Evolutionary conservation across 73 alveolate genomes (phyloP).

Genomic region (Symbiodinium natans): DNA sequence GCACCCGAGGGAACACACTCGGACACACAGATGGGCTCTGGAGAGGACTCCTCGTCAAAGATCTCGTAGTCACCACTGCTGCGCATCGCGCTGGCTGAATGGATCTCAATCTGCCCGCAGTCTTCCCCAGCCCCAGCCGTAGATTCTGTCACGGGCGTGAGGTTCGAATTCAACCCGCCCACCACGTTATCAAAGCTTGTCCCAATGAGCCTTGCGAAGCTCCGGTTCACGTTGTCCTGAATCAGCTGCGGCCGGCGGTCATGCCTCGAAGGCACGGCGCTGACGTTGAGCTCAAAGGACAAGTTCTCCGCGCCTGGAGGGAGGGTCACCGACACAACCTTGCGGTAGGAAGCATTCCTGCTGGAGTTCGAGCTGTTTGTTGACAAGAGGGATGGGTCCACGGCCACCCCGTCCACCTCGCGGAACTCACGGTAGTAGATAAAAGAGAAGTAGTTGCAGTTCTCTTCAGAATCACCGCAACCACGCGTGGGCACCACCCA

Average conservation of each 20-base stretch:
- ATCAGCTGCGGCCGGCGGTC: slow-evolving; percentile 24
- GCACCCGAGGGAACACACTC: not conserved
- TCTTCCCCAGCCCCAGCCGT: slow-evolving; percentile 22
- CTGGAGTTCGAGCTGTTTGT: not conserved
- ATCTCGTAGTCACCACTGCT: slow-evolving; percentile 46
- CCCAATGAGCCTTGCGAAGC: not conserved
- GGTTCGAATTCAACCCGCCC: not conserved
- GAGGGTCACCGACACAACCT: slow-evolving; percentile 16
- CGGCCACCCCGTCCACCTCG: not conserved
- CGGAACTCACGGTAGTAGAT: slow-evolving; percentile 50
- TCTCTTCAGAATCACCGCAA: slow-evolving; percentile 22
- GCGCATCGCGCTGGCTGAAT: slow-evolving; percentile 25
- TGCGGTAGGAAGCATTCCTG: slow-evolving; percentile 40
- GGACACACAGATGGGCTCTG: slow-evolving; percentile 26
- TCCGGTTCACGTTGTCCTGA: not conserved
- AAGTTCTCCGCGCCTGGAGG: not conserved
- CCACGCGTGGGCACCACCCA: slow-evolving; percentile 44
- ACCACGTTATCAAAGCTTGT: not conserved
- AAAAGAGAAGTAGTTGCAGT: slow-evolving; percentile 44
- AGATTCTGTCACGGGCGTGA: not conserved
- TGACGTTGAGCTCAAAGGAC: slow-evolving; percentile 1
- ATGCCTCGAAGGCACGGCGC: slow-evolving; percentile 18
- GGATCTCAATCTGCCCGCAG: slow-evolving; percentile 25
- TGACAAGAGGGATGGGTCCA: not conserved
- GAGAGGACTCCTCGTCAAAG: slow-evolving; percentile 43